These are phyloP conservation scores for Phytophthora sp. DNA, from an alignment of 352 stramenopile species.

Conservation along the genomic window DNA sequence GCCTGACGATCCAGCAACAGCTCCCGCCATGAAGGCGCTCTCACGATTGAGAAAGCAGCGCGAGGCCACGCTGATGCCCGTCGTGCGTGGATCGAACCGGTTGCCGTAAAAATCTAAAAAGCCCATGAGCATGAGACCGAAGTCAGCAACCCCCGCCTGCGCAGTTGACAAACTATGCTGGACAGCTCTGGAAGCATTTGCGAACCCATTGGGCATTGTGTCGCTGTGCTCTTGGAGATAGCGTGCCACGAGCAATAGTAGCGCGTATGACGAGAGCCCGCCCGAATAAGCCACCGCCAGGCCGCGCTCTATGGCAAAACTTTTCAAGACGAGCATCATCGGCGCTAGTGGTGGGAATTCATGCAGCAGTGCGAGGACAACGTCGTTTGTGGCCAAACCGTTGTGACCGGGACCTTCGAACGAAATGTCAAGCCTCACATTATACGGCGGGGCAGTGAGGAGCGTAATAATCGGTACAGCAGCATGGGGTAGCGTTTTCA, in stretches of 20 bases:
- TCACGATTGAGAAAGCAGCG: constrained; percentile 86
- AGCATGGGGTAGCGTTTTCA: constrained; percentile 97
- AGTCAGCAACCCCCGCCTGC: constrained; percentile 82
- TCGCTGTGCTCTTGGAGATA: constrained; percentile 92
- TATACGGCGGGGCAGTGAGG: constrained; percentile 75
- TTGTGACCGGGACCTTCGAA: constrained; percentile 97
- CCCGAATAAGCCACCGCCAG: constrained; percentile 96
- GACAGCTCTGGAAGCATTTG: constrained; percentile 62
- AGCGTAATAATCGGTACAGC: constrained; percentile 98
- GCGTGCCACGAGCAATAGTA: constrained; percentile 95
- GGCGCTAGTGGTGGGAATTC: constrained; percentile 94
- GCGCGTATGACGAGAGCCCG: constrained; percentile 95
- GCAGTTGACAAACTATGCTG: constrained; percentile 65
- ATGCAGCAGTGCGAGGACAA: constrained; percentile 93
- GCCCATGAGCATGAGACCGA: constrained; percentile 95
- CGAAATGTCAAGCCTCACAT: constrained; percentile 94
- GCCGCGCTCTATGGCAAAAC: constrained; percentile 91
- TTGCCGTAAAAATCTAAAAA: constrained; percentile 99
- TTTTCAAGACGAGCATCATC: constrained; percentile 98
- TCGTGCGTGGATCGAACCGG: constrained; percentile 90
- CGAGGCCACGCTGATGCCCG: constrained; percentile 88
- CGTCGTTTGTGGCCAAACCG: constrained; percentile 93
- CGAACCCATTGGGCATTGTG: constrained; percentile 66
- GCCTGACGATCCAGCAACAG: constrained; percentile 13
- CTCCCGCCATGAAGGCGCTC: constrained; percentile 47